These are phyloP conservation scores for Globisporangium mamillatum DNA, from an alignment of 352 stramenopile genomes.

Conservation along the genomic window DNA sequence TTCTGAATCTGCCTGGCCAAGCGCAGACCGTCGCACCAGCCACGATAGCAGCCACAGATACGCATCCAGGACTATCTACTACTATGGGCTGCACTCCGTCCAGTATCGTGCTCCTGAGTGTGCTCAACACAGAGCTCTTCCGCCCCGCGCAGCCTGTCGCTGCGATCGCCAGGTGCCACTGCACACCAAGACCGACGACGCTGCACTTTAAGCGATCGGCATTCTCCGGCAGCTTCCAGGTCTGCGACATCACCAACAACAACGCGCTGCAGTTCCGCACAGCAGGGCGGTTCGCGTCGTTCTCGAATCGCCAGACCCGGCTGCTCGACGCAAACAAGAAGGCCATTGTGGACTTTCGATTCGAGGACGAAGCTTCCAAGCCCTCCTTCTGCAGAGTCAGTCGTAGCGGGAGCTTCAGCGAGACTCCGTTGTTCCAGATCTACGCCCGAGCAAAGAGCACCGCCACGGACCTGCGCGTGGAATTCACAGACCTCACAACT, in stretches of 20 bases:
- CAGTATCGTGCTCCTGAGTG: neutral
- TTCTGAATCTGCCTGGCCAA: neutral
- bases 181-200: neutral
- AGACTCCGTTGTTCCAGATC: neutral
- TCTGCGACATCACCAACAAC: neutral
- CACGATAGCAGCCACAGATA: neutral
- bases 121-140: neutral
- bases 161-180: neutral
- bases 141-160: neutral
- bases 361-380: neutral
- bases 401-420: neutral
- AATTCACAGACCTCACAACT: constrained; percentile 20
- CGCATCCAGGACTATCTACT: neutral
- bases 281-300: neutral
- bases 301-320: neutral
- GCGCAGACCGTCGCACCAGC: neutral
- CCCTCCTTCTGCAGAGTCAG: neutral
- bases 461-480: constrained; percentile 15
- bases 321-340: neutral
- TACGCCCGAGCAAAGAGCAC: neutral
- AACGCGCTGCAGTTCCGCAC: neutral
- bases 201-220: neutral
- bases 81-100: neutral
- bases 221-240: neutral
- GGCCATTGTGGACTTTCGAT: neutral